phyloP scores from a whole-genome alignment of 306 rosid species.

The Spatholobus suberectus region DNA sequence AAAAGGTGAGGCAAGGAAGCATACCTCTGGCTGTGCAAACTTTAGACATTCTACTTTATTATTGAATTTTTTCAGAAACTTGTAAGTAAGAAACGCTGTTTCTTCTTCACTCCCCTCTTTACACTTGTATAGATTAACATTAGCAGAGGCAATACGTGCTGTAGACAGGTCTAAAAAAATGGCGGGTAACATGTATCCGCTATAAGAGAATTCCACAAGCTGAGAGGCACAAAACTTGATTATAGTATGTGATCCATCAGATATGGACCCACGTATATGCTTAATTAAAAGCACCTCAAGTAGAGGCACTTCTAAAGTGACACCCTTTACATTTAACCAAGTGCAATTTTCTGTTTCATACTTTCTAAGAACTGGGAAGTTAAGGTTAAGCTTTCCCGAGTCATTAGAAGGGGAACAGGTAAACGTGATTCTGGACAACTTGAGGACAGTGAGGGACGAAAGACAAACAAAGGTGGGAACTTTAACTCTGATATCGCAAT shows the following conservation, averaged over 20 bases:
- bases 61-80: constrained; percentile 23
- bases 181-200: background rate
- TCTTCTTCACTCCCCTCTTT: too few species aligned
- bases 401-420: background rate
- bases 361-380: constrained; percentile 14
- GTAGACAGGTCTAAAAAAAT: background rate
- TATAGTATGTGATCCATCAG: background rate
- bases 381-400: background rate
- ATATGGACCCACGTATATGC: too few species aligned
- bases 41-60: background rate
- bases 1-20: background rate
- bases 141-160: background rate
- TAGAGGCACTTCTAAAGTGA: constrained; percentile 20
- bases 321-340: background rate
- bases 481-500: too few species aligned
- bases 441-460: background rate
- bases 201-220: background rate
- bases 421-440: background rate
- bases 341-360: background rate
- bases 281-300: background rate
- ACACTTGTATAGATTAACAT: too few species aligned
- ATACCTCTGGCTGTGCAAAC: background rate
- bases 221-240: background rate
- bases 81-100: background rate
- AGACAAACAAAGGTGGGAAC: background rate